A percentile compares a stretch with the other conserved stretches of the same genome.
Evolutionary conservation across 768 basidiomycete species (phyloP).

Genomic region (Mycena latifolia): DNA sequence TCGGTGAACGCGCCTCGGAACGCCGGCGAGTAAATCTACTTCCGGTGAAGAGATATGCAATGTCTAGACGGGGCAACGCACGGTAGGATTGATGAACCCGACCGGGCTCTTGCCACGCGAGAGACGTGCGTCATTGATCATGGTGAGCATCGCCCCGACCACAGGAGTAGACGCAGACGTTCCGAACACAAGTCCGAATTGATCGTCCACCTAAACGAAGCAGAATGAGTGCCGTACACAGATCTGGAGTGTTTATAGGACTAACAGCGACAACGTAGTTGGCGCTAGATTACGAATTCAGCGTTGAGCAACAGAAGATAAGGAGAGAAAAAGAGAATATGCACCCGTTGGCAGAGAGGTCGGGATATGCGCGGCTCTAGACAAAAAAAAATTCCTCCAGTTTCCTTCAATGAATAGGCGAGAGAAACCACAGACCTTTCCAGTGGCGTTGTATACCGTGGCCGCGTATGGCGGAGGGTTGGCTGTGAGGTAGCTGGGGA

Average conservation of each 20-base stretch:
- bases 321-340: slow-evolving; percentile 12
- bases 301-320: slow-evolving; percentile 4
- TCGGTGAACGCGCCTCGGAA: slow-evolving; percentile 62
- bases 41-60: background rate
- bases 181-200: slow-evolving; percentile 56
- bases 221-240: slow-evolving; percentile 6
- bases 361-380: slow-evolving; percentile 61
- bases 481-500: slow-evolving; percentile 48
- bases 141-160: slow-evolving; percentile 60
- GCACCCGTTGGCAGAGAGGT: slow-evolving; percentile 59
- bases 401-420: too few species aligned
- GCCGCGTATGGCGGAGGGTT: slow-evolving; percentile 40
- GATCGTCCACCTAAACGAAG: slow-evolving; percentile 46
- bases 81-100: slow-evolving; percentile 61
- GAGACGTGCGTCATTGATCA: slow-evolving; percentile 67
- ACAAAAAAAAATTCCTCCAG: slow-evolving; percentile 37
- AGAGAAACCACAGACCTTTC: slow-evolving; percentile 39
- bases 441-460: slow-evolving; percentile 48
- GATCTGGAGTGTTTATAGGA: slow-evolving; percentile 5
- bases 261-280: slow-evolving; percentile 58
- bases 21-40: slow-evolving; percentile 57
- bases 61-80: background rate
- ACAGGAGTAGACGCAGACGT: slow-evolving; percentile 65
- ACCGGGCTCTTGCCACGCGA: slow-evolving; percentile 53
- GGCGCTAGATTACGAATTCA: slow-evolving; percentile 41